Evolutionary conservation across 768 basidiomycete genomes (phyloP), one percentile per base, ranked within the genome.

Genomic region (Phylloporus sp.): DNA sequence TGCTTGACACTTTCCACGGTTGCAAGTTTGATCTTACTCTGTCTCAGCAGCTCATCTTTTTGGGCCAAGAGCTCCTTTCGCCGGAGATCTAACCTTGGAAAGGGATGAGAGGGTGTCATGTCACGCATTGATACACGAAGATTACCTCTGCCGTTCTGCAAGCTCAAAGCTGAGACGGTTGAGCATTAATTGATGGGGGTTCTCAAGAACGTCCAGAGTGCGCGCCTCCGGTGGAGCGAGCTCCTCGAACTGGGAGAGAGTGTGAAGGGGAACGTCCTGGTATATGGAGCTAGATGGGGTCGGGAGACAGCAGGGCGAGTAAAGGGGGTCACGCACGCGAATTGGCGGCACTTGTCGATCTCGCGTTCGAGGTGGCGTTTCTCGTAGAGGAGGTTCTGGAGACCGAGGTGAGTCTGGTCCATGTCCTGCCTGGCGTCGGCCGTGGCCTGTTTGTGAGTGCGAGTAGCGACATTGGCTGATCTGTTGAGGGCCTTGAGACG

Each of bases 301-400:
- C 35, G 45, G 50, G 49, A 18, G n/a, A n/a, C n/a, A n/a, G n/a
- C n/a, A 26, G 45, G 55, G 40, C 39, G 45, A 15, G 15, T 0
- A 16, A 49, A 24, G 15, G 29, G 7, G 20, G 10, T 7, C 2
- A 77, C 88, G 61, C 65, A 93, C 91, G 88, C 89, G 64, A 92
- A 95, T 64, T 94, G 91, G 43, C 89, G 81, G 70, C 92, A 95
- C 65, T 93, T 92, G 60, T 91, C 88, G 31, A 95, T 95, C 72
- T 95, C 92, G 50, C 89, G 79, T 68, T 93, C 90, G 6, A 95
- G 80, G 62, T 95, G 91, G 24, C 90, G 79, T 64, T 89, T 91
- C 70, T 95, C 91, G 59, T 94, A 95, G 44, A 88, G 77, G 31
- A 93, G 73, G 57, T 95, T 95, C 70, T 95, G 91, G 27, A 91